Conservation (phyloP, 495 filamentous ascomycete genomes). For the Trypethelium eluteriae region DNA sequence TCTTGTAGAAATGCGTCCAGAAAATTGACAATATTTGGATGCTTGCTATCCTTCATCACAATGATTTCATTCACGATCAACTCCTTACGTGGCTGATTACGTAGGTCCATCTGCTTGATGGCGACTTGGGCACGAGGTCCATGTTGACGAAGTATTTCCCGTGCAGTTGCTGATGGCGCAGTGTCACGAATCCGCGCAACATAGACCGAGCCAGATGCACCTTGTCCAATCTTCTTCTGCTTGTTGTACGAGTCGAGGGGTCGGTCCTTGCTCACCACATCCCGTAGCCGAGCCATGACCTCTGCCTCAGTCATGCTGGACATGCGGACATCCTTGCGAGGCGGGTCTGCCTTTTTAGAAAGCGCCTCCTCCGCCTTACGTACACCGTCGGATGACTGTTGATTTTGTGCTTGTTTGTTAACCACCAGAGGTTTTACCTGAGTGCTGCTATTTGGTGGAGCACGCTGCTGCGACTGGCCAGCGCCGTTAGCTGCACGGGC, state of each 20-base stretch:
- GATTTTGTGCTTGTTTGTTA: conserved; percentile 21
- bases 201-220: conserved; percentile 95
- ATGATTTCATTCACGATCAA: conserved; percentile 98
- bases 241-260: conserved; percentile 90
- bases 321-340: conserved; percentile 89
- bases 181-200: conserved; percentile 84
- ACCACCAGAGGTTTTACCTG: conserved; percentile 8
- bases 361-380: conserved; percentile 58
- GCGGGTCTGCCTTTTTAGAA: conserved; percentile 75
- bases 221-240: conserved; percentile 98
- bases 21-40: conserved; percentile 98
- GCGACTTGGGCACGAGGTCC: conserved; percentile 72
- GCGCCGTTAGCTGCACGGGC: neutral
- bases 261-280: conserved; percentile 87
- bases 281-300: conserved; percentile 88
- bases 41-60: conserved; percentile 98
- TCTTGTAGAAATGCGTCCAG: conserved; percentile 93
- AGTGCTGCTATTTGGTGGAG: neutral
- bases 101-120: conserved; percentile 99
- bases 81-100: conserved; percentile 95
- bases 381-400: conserved; percentile 11
- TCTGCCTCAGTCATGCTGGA: conserved; percentile 94
- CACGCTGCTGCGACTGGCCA: neutral
- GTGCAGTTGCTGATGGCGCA: conserved; percentile 57
- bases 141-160: conserved; percentile 58